Evolutionary conservation across 768 basidiomycete species (phyloP).

Genomic region (Hericium rajendrae): DNA sequence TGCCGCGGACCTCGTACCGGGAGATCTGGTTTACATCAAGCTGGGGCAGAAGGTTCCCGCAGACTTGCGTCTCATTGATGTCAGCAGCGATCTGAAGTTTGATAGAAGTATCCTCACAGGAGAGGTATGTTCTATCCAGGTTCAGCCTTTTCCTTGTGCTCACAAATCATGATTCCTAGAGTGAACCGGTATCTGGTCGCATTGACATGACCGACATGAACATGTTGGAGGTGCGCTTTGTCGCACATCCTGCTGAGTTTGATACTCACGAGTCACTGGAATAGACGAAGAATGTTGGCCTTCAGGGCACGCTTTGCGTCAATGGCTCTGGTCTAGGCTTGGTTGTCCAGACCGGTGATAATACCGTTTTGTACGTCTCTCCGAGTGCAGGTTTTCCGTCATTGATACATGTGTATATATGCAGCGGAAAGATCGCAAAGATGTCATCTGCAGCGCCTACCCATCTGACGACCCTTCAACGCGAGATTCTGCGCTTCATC

Average conservation of each 20-base stretch:
- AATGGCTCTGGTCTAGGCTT: conserved; percentile 39
- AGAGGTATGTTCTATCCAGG: conserved; percentile 32
- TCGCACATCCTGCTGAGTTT: not conserved
- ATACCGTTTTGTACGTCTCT: conserved; percentile 37
- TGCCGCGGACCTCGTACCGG: conserved; percentile 55
- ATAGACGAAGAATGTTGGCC: conserved; percentile 48
- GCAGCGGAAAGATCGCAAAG: conserved; percentile 32
- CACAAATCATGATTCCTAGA: not conserved
- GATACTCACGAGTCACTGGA: conserved; percentile 15
- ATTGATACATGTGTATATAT: not conserved
- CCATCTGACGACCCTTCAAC: conserved; percentile 39
- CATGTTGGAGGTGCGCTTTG: conserved; percentile 13
- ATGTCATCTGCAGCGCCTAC: conserved; percentile 21
- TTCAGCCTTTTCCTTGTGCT: conserved; percentile 19
- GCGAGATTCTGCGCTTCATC: conserved; percentile 47
- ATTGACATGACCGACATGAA: conserved; percentile 23
- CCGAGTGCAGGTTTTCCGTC: conserved; percentile 1
- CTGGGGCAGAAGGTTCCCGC: conserved; percentile 67
- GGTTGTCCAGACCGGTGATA: conserved; percentile 40
- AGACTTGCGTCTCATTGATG: conserved; percentile 54
- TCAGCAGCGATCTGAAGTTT: conserved; percentile 46
- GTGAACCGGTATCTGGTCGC: conserved; percentile 11
- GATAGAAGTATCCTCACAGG: conserved; percentile 62
- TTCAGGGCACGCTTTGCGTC: conserved; percentile 47
- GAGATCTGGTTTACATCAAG: conserved; percentile 52